phyloP scores from a whole-genome alignment of 495 filamentous ascomycete genomes.

The Trichoderma parareesei region DNA sequence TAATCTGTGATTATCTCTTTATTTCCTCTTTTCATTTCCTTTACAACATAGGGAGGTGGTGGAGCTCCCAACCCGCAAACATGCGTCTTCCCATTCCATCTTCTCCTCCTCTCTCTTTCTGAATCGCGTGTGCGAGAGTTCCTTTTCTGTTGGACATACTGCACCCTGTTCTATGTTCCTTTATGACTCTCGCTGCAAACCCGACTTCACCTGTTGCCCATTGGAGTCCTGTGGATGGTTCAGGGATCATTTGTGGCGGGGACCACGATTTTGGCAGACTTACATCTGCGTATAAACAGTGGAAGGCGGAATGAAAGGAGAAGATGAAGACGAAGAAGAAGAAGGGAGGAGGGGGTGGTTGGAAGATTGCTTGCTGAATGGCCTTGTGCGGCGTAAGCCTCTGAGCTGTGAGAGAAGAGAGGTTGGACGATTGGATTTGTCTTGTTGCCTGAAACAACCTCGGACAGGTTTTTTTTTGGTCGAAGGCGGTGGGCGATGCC shows the following conservation, averaged over 20 bases:
- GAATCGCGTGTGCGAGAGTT: not conserved
- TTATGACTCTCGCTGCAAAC: not conserved
- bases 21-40: constrained; percentile 12
- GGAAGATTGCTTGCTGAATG: not conserved
- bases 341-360: not conserved
- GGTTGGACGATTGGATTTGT: not conserved
- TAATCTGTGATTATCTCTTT: not conserved
- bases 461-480: not conserved
- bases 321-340: not conserved
- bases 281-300: too few species aligned
- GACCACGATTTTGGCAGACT: too few species aligned
- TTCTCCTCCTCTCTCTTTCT: constrained; percentile 5
- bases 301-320: too few species aligned
- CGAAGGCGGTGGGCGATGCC: not conserved
- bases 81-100: not conserved
- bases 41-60: constrained; percentile 11
- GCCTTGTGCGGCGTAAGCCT: not conserved
- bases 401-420: not conserved
- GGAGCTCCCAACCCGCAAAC: constrained; percentile 1
- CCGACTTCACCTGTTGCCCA: not conserved
- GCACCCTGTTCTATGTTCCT: not conserved
- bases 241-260: not conserved
- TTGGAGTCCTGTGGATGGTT: not conserved
- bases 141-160: not conserved
- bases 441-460: not conserved